These are phyloP conservation scores for Kernera saxatilis DNA, from an alignment of 345 rosid genomes.

Conservation along the genomic window DNA sequence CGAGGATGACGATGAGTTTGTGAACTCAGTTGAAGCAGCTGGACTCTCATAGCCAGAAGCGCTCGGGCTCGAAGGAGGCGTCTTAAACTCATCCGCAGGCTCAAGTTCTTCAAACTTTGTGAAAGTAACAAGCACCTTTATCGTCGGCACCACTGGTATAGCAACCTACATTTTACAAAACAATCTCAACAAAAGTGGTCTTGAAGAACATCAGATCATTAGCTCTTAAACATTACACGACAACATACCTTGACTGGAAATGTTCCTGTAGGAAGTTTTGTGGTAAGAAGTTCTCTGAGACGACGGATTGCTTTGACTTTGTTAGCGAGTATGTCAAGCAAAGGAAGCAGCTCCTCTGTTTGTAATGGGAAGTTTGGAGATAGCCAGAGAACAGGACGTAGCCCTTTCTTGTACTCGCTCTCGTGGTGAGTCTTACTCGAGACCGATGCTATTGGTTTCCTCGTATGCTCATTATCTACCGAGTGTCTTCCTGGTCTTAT, in stretches of 20 bases:
- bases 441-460: constrained; percentile 52
- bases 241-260: constrained; percentile 87
- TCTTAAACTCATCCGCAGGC: constrained; percentile 74
- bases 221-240: neutral
- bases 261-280: constrained; percentile 88
- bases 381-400: constrained; percentile 95
- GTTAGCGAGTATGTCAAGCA: constrained; percentile 97
- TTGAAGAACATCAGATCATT: neutral
- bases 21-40: constrained; percentile 30
- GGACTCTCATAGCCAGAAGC: constrained; percentile 62
- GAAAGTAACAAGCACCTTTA: constrained; percentile 81
- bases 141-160: constrained; percentile 92
- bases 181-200: neutral
- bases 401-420: constrained; percentile 86
- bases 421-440: constrained; percentile 53
- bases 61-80: constrained; percentile 88
- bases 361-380: constrained; percentile 78
- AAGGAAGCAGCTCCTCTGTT: constrained; percentile 90
- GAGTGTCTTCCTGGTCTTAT: constrained; percentile 81
- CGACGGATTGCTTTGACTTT: constrained; percentile 98
- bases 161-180: constrained; percentile 62
- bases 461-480: constrained; percentile 54
- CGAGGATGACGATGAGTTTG: constrained; percentile 56
- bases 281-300: constrained; percentile 85
- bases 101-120: constrained; percentile 89